Percentiles rank a stretch among this genome's conserved stretches.
These are phyloP conservation scores for Blastobotrys robertii DNA, from an alignment of 805 yeast species.

Conservation along the genomic window DNA sequence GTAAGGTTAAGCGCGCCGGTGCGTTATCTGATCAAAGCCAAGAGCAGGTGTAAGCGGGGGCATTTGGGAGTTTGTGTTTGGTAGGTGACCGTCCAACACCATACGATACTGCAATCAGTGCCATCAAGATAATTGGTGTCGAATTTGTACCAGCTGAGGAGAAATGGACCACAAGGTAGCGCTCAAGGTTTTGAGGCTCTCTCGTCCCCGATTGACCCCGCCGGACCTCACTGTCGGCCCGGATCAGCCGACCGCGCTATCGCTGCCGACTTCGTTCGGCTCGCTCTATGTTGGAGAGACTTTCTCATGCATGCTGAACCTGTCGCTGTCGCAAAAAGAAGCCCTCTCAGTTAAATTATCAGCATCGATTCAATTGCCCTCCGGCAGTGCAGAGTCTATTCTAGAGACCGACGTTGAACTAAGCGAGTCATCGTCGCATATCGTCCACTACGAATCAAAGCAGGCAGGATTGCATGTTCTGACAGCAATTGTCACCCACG, in stretches of 20 bases:
- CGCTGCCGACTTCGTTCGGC: constrained; percentile 21
- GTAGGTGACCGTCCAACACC: no score
- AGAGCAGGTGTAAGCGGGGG: no score
- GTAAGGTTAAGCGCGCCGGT: no score
- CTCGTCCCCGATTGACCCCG: constrained; percentile 21
- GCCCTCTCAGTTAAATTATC: constrained; percentile 9
- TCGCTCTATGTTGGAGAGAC: constrained; percentile 26
- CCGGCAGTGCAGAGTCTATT: constrained; percentile 5
- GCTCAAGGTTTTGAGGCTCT: constrained; percentile 23
- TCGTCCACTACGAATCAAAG: constrained; percentile 18
- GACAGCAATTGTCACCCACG: constrained; percentile 17
- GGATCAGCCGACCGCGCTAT: constrained; percentile 8
- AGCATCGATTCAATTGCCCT: constrained; percentile 13
- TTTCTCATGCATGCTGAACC: constrained; percentile 19
- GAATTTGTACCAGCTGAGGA: no score
- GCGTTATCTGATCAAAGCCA: no score
- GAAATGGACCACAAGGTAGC: constrained; percentile 9
- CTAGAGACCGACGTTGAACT: constrained; percentile 8
- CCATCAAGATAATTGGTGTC: no score
- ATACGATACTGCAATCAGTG: no score
- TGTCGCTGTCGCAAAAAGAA: constrained; percentile 4
- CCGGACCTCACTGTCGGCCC: constrained; percentile 10
- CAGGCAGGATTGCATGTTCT: constrained; percentile 22
- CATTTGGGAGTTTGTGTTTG: no score
- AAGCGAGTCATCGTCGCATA: constrained; percentile 3